Base-by-base conservation (phyloP, 768 basidiomycete species). In the Lactarius vividus region DNA sequence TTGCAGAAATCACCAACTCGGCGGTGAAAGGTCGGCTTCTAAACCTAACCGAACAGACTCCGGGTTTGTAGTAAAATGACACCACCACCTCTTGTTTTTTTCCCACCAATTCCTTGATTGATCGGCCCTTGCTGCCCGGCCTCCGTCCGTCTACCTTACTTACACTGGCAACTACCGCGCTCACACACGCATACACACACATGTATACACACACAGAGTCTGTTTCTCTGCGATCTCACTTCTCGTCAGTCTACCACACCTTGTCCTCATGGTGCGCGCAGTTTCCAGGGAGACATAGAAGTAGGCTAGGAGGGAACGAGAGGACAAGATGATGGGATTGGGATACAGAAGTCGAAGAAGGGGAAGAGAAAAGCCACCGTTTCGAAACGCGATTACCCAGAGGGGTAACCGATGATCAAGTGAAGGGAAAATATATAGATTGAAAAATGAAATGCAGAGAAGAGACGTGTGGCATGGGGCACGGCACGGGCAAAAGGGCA, bases 321-420 rank as follows among this genome's bases (percentile, higher is more conserved):
- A 37, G 35, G 9, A 37, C 35, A 37, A 10, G 3, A 37, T 13
- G 35, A 26, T 3, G 11, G 26, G 20, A 26, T 6, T 31, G n/a
- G n/a, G 31, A 33, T 28, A 20, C 1, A 42, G 31, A 11, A 52
- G 49, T 52, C 26, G 5, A 44, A 2, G 42, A 35, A 20, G 37
- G 49, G 16, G 18, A 29, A 39, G 15, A 16, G 15, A 39, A 46
- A 33, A 28, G 39, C 61, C 61, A 67, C 53, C 20, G 31, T 53
- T n/a, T 35, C 44, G 54, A 66, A 66, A 49, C 57, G 11, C 3
- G 10, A 31, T 67, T 67, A n/a, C 66, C 66, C 18, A 58, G 52
- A 63, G 66, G 61, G 53, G 66, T 35, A 63, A 59, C 18, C 57
- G 66, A 62, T 40, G 61, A 66, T 66, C 61, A 58, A 42, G 56